A percentile compares a stretch with the other conserved stretches of the same genome.
Conservation (phyloP, 148 eudicot genomes). For the Hydrangea macrophylla region DNA sequence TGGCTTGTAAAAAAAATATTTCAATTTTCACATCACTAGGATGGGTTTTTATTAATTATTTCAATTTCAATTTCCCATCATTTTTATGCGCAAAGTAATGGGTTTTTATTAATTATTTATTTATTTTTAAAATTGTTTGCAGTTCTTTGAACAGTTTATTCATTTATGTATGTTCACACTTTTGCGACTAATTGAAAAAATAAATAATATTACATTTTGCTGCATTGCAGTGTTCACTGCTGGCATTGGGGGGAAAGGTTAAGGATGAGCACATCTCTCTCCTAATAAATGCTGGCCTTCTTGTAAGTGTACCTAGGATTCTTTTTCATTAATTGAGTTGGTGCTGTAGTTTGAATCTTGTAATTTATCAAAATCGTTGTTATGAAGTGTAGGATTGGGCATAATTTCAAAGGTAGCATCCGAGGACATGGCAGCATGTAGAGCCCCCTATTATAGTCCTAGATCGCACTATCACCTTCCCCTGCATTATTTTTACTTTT, state of each 20-base stretch:
- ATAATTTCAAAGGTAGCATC: neutral
- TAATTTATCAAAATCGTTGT: neutral
- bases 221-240: constrained; percentile 56
- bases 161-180: neutral
- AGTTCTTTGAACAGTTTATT: neutral
- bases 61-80: too few relatives aligned
- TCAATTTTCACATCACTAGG: neutral
- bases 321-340: neutral
- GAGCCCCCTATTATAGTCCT: too few relatives aligned
- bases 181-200: too few relatives aligned
- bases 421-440: neutral
- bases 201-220: constrained; percentile 6
- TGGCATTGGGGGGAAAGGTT: constrained; percentile 76
- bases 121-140: neutral
- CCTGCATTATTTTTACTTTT: too few relatives aligned
- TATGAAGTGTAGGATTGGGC: neutral
- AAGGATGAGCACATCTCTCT: constrained; percentile 83
- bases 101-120: too few relatives aligned
- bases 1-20: neutral
- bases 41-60: neutral
- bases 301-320: constrained; percentile 46
- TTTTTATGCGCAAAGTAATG: too few relatives aligned
- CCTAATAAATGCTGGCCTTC: constrained; percentile 79
- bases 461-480: too few relatives aligned
- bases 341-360: neutral